phyloP scores from a whole-genome alignment of 306 rosid genomes.

The Fragaria ananassa region DNA sequence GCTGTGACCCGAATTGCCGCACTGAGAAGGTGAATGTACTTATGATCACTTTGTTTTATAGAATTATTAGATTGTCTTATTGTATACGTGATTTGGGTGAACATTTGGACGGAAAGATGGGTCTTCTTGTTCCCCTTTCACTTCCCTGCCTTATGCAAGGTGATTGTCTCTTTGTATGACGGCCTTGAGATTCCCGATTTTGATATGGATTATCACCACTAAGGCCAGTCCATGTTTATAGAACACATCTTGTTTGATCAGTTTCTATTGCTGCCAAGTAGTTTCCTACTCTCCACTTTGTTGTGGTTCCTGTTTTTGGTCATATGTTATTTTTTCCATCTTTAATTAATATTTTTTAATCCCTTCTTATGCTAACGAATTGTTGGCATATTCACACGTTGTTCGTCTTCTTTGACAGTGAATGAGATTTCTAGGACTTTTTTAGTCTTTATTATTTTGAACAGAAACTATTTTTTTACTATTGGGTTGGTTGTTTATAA shows the following conservation, averaged over 20 bases:
- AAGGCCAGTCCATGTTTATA: not conserved
- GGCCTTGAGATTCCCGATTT: not conserved
- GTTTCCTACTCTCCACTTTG: not conserved
- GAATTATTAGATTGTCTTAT: not conserved
- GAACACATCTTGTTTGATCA: not conserved
- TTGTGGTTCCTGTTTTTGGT: not conserved
- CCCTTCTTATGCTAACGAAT: not conserved
- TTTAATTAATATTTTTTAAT: not conserved
- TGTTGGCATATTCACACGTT: not conserved
- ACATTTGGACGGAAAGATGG: not conserved
- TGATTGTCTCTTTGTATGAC: not conserved
- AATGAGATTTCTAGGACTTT: not conserved
- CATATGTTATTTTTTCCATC: not conserved
- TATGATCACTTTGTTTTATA: not conserved
- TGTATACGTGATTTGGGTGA: constrained; percentile 3
- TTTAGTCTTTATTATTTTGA: not conserved
- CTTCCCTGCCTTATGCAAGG: not conserved
- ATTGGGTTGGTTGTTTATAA: not conserved
- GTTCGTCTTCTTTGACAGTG: not conserved
- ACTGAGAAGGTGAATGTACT: constrained; percentile 77
- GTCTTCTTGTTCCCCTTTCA: not conserved
- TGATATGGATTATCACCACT: not conserved
- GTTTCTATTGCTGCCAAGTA: not conserved
- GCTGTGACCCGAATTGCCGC: constrained; percentile 96
- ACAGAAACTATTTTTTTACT: not conserved